Evolutionary conservation across 2,329 filamentous ascomycete species (phyloP), one percentile per base, ranked within the genome.

Genomic region (Cephalotrichum gorgonifer): DNA sequence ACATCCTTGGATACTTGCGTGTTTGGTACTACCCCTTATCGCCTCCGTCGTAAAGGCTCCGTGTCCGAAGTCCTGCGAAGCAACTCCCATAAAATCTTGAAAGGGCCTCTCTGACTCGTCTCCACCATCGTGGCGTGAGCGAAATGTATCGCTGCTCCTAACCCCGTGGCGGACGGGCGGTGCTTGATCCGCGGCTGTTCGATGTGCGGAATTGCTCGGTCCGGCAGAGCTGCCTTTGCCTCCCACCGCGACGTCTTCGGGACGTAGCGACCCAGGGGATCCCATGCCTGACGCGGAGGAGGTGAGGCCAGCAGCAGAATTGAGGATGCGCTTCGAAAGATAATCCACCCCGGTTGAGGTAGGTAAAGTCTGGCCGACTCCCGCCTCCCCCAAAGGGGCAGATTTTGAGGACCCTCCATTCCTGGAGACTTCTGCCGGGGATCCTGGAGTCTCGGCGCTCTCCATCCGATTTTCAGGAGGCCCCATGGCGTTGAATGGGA

Each of bases 1-100:
- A 15, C 52, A 50, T n/a, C 27, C 42, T 8, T 11, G 4, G 22
- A 53, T 25, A 52, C 54, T 17, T 47, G 52, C 27, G 44, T 50
- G 47, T 48, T 52, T 28, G 53, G 48, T 41, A 47, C 41, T 47
- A 38, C 55, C 23, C 14, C 48, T 52, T 39, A 52, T 43, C 42
- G 50, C 53, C 46, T 51, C 49, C 45, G 50, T 48, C 15, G 33
- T 17, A n/a, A 7, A n/a, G 15, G 33, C 43, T 54, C 53, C 35
- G 52, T 44, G 15, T 47, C 30, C 30, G 33, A 38, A 14, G 33
- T 38, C 8, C 3, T 39, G 26, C 28, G 23, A 20, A 27, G 20
- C 41, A 11, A 43, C 25, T 23, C 30, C 11, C 12, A 26, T 20
- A 17, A 47, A 47, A 14, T 17, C 14, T 12, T 33, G n/a, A 30